A percentile compares a stretch with the other conserved stretches of the same genome.
Evolutionary conservation across 2,329 filamentous ascomycete species (phyloP).

Genomic region (Coniochaeta sp.): DNA sequence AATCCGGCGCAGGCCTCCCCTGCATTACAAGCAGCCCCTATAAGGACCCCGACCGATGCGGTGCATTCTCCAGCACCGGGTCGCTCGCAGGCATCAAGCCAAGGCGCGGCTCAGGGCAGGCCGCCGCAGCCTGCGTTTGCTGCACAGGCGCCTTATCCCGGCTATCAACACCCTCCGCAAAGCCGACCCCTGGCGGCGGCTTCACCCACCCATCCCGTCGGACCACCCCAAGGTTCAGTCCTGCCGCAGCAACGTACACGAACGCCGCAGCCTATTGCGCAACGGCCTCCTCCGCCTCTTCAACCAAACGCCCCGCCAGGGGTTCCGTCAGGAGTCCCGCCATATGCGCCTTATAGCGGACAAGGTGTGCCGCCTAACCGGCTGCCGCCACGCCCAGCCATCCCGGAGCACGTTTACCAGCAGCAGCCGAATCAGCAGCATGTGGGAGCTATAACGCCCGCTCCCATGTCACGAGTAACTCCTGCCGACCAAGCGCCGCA

Average conservation of each 20-base stretch:
- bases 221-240: background rate
- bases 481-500: conserved; percentile 10
- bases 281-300: background rate
- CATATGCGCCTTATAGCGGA: background rate
- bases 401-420: conserved; percentile 12
- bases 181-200: conserved; percentile 12
- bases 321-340: conserved; percentile 5
- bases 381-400: conserved; percentile 15
- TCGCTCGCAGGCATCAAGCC: conserved; percentile 20
- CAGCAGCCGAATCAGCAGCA: conserved; percentile 9
- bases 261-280: background rate
- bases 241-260: background rate
- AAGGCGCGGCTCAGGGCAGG: conserved; percentile 9
- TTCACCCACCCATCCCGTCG: conserved; percentile 9
- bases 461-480: conserved; percentile 21
- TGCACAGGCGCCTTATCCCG: conserved; percentile 13
- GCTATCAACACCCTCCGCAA: conserved; percentile 9
- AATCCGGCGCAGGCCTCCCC: conserved; percentile 25
- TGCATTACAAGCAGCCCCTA: conserved; percentile 25
- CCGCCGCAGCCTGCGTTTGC: conserved; percentile 12
- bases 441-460: conserved; percentile 8
- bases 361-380: conserved; percentile 19
- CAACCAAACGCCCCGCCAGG: background rate
- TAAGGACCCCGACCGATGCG: conserved; percentile 13
- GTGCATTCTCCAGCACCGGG: conserved; percentile 25